Evolutionary conservation across 2,329 filamentous ascomycete genomes (phyloP), one percentile per base, ranked within the genome.

Genomic region (Pezizomycotina sp.): DNA sequence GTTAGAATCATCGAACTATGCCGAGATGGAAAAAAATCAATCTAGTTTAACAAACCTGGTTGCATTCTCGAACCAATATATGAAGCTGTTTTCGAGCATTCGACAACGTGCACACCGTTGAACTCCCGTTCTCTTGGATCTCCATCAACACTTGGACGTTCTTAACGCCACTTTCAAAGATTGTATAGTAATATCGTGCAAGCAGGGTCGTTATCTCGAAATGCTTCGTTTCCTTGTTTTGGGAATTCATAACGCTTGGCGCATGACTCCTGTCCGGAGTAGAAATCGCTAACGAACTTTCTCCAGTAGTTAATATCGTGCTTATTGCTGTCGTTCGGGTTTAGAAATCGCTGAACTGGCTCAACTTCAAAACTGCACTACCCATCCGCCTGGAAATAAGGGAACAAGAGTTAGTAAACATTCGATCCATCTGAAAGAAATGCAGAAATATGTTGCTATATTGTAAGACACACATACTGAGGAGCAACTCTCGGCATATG

Each of bases 111-210:
- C 78, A 27, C 32, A 31, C 27, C 47, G 39, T 43, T 48, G 42
- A 42, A 45, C 27, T 62, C 59, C 23, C 59, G 63, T 48, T 77
- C 71, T 18, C 59, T 61, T 10, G 68, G 61, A 23, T 71, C 49
- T 92, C 83, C 50, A 92, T 68, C 14, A 83, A 71, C 54, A 95
- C 68, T 55, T 92, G 82, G 50, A 95, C 80, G 36, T 74, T 80
- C 49, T 71, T 77, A 36, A 93, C 74, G 5, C 83, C 84, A 43
- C 81, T 86, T 38, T 77, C 75, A 54, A 89, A 93, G 51, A 92
- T 77, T 0, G 81, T 84, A 50, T 78, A 73, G 55, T 92, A 93
- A 57, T 89, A 95, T 51, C 86, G 74, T 21, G 86, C 72, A 28
- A 98, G 64, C 1, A 79, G 79, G 40, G 71, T 80, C 2, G 76